These are phyloP conservation scores for Salvia hispanica DNA, from an alignment of 257 asterid genomes.

Conservation along the genomic window DNA sequence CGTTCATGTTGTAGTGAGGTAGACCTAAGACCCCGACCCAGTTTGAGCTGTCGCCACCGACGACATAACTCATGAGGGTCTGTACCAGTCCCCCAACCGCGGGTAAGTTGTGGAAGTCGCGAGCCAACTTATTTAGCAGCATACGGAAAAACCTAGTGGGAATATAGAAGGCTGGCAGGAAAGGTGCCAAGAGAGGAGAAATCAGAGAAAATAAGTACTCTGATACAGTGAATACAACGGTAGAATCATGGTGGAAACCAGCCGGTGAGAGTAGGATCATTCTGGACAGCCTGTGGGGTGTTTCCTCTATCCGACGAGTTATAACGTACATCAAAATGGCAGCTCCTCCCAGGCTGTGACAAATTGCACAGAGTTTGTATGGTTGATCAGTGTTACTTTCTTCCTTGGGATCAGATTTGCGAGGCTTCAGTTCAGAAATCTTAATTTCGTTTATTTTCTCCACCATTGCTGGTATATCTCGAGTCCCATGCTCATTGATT, in stretches of 20 bases:
- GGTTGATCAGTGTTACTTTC: conserved; percentile 52
- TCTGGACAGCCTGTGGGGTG: conserved; percentile 86
- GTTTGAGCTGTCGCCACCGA: conserved; percentile 97
- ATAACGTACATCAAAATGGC: conserved; percentile 73
- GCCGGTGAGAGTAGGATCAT: conserved; percentile 95
- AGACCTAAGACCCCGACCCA: conserved; percentile 92
- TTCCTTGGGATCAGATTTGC: conserved; percentile 34
- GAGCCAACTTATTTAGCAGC: conserved; percentile 85
- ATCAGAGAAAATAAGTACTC: conserved; percentile 54
- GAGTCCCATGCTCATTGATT: conserved; percentile 88
- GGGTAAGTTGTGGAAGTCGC: conserved; percentile 92
- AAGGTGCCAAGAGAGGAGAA: conserved; percentile 63
- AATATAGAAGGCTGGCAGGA: conserved; percentile 86
- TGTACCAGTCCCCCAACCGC: conserved; percentile 98
- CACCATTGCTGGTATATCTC: conserved; percentile 94
- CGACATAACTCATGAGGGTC: conserved; percentile 86
- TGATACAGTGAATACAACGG: conserved; percentile 51
- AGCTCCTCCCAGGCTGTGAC: conserved; percentile 99
- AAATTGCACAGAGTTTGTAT: conserved; percentile 76
- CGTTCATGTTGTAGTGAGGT: conserved; percentile 97
- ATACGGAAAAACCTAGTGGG: conserved; percentile 94
- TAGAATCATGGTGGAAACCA: conserved; percentile 86
- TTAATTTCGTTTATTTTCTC: conserved; percentile 90
- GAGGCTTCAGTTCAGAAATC: conserved; percentile 62
- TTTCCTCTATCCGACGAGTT: conserved; percentile 70